Conservation (phyloP, 2,329 filamentous ascomycete species). For the Herpotrichia juniperi region DNA sequence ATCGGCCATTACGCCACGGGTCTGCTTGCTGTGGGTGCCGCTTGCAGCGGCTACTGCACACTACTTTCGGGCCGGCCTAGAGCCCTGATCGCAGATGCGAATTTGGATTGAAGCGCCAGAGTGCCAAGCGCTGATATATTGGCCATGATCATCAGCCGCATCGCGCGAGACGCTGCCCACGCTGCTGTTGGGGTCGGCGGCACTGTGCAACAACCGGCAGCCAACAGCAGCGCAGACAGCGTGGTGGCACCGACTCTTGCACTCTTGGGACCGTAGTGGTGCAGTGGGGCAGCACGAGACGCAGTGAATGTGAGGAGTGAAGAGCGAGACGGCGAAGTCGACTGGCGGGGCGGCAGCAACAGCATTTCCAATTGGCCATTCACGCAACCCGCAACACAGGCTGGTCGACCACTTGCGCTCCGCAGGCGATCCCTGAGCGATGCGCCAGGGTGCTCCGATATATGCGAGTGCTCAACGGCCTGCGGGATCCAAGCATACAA, state of each 20-base stretch:
- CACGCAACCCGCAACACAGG: conserved; percentile 4
- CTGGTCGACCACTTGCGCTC: conserved; percentile 16
- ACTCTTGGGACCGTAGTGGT: not conserved
- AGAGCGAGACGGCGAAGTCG: not conserved
- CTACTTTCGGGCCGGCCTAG: conserved; percentile 35
- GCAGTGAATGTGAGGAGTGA: not conserved
- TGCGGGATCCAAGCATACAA: conserved; percentile 41
- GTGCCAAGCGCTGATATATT: conserved; percentile 45
- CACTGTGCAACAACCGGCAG: not conserved
- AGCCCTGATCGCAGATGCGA: conserved; percentile 45
- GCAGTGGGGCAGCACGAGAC: not conserved
- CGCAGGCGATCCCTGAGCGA: conserved; percentile 45
- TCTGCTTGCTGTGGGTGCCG: conserved; percentile 32
- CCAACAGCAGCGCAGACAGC: not conserved
- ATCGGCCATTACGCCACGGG: conserved; percentile 42
- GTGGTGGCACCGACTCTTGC: conserved; percentile 9
- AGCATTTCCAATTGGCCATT: too few species aligned
- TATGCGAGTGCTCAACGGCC: conserved; percentile 48
- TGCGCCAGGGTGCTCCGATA: conserved; percentile 37
- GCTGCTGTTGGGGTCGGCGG: not conserved
- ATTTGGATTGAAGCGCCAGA: conserved; percentile 35
- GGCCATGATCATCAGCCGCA: conserved; percentile 48
- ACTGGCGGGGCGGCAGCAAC: not conserved
- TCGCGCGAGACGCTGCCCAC: conserved; percentile 16
- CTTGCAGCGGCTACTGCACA: conserved; percentile 47